Base-by-base conservation (phyloP, 345 rosid genomes). In the Corymbia maculata region DNA sequence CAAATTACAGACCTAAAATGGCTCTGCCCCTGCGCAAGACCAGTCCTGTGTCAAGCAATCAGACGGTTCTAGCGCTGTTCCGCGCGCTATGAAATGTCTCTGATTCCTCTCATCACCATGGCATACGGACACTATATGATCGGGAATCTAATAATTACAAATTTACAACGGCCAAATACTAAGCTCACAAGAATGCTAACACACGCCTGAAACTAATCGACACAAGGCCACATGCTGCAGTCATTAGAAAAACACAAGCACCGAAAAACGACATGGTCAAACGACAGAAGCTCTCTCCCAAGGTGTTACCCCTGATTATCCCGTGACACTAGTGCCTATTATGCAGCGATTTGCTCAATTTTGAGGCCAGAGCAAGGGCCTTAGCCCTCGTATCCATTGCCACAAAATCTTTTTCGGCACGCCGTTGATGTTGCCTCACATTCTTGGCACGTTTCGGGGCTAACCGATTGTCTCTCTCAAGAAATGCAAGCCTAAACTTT, bases 401-500 rank as follows among this genome's bases (percentile, higher is more conserved):
- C 93, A 93, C 89, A 96, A 96, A 94, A 87, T 96, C 96, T 91
- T 93, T 95, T 91, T 97, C 98, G 42, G 95, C 96, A 49, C 98
- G 95, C 21, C 98, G 94, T 89, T 95, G 95, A 89, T 91, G 99
- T 61, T 96, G 99, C 90, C 98, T 95, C 22, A 95, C 94, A 44
- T 96, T 97, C 92, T 96, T 96, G 1, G 99, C 99, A 64, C 98
- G 95, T 90, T 97, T 97, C n/a, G 97, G 98, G 57, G 99, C 99
- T 88, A 95, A 89, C 7, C 98, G 91, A 6, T 94, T 92, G 91
- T 97, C 98, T 88, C 99, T 94, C 89, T 96, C 99, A 79, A 89
- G 90, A 88, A 93, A 96, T 36, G 97, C 98, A 28, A 97, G 95
- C 89, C 99, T 94, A 88, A 96, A 96, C 89, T 94, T 97, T 92